Base-by-base conservation (phyloP, 768 basidiomycete genomes). In the Mycena belliarum region DNA sequence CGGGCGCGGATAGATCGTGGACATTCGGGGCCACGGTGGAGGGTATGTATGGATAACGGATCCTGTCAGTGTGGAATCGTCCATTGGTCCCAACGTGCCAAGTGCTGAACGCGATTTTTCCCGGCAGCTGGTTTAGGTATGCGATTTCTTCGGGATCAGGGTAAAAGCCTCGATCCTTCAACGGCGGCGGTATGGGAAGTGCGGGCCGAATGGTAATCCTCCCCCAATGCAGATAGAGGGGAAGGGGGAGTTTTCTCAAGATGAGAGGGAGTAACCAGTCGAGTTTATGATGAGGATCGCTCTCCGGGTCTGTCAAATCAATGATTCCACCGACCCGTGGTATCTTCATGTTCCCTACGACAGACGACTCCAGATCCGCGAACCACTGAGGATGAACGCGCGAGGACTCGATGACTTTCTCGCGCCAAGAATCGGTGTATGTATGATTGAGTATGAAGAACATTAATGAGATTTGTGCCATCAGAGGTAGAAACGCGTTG, bases 201-300 rank as follows among this genome's bases (percentile, higher is more conserved):
- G 16, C 14, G 12, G 49, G 51, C 10, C 9, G 3, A 15, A 23
- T 0, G n/a, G 14, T 20, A 6, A 52, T 52, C 8, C 24, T 20
- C 4, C 58, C 58, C 40, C 43, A 59, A 32, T 38, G 40, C 15
- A 59, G 38, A 32, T 59, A 59, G n/a, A 55, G 59, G 11, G 52
- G 59, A 38, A 55, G 15, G 1, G 46, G 47, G 20, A 49, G 48
- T 7, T 49, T 33, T 4, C 18, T 21, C 12, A 44, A n/a, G 1
- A 16, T 23, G n/a, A 44, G 14, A 4, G 16, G 6, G 12, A 35
- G 33, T 6, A 35, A 4, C 5, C 7, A 6, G 33, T 35, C 33
- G 5, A 35, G 49, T 9, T 14, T 37, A 15, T 38, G 18, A n/a
- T n/a, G n/a, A n/a, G n/a, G n/a, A 24, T 43, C 25, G 7, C 20